A percentile compares a stretch with the other conserved stretches of the same genome.
phyloP scores from a whole-genome alignment of 805 yeast species.

The Naumovozyma castellii region DNA sequence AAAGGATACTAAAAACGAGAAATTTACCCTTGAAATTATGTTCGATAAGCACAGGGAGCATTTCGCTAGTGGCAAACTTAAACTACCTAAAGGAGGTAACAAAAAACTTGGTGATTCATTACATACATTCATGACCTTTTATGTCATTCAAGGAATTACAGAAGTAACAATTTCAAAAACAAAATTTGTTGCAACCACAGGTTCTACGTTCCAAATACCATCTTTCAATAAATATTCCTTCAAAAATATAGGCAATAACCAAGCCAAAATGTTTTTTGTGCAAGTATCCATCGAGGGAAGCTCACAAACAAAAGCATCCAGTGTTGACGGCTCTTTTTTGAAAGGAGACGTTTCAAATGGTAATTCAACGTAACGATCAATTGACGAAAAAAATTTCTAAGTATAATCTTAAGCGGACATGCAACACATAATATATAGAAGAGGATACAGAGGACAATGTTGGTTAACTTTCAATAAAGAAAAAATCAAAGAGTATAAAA shows the following conservation, averaged over 20 bases:
- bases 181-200: slow-evolving; percentile 52
- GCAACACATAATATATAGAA: too few species aligned
- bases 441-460: too few species aligned
- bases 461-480: too few species aligned
- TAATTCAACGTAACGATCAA: too few species aligned
- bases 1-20: slow-evolving; percentile 37
- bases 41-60: slow-evolving; percentile 54
- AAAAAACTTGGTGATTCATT: slow-evolving; percentile 46
- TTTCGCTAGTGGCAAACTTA: slow-evolving; percentile 66
- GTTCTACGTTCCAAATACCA: slow-evolving; percentile 78
- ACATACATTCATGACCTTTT: slow-evolving; percentile 63
- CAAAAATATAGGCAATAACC: slow-evolving; percentile 47
- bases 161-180: slow-evolving; percentile 56
- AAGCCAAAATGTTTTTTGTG: slow-evolving; percentile 64
- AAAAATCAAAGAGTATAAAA: too few species aligned
- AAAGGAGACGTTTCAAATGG: too few species aligned
- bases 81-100: slow-evolving; percentile 55
- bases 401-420: too few species aligned
- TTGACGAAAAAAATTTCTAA: too few species aligned
- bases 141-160: slow-evolving; percentile 59
- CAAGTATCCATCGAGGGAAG: slow-evolving; percentile 41
- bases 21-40: slow-evolving; percentile 52
- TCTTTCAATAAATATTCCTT: slow-evolving; percentile 65
- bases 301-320: too few species aligned
- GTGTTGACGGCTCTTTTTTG: too few species aligned